These are phyloP conservation scores for Blastocladiella britannica DNA, from an alignment of 192 early-diverging fungal species.

Conservation along the genomic window DNA sequence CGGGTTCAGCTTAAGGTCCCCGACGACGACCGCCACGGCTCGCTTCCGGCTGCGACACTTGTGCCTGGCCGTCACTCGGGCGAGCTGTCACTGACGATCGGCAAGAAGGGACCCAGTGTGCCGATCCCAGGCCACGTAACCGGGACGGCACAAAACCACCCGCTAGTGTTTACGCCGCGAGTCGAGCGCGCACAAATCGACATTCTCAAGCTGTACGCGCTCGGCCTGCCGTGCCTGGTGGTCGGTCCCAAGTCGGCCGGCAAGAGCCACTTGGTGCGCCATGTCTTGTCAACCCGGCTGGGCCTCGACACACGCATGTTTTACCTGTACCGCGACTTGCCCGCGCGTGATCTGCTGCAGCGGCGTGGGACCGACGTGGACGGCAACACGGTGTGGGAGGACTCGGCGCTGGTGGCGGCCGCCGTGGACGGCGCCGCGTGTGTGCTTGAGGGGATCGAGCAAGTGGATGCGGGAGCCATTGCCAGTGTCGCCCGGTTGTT, in stretches of 20 bases:
- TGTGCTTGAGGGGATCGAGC: constrained; percentile 53
- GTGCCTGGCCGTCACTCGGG: no score
- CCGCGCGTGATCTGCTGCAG: constrained; percentile 54
- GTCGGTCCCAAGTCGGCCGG: constrained; percentile 53
- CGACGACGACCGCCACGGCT: no score
- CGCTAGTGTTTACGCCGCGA: no score
- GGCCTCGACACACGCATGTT: no score
- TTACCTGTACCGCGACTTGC: constrained; percentile 51
- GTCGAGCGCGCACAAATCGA: no score
- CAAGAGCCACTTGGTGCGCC: constrained; percentile 30
- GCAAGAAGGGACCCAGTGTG: no score
- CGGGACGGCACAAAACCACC: no score
- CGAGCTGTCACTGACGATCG: no score
- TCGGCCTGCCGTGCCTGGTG: constrained; percentile 44
- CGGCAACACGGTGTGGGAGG: constrained; percentile 60
- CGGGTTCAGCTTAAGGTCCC: no score
- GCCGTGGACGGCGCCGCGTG: constrained; percentile 46
- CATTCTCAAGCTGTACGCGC: constrained; percentile 28
- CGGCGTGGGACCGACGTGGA: constrained; percentile 41
- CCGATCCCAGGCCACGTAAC: no score
- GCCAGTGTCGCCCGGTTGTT: constrained; percentile 40
- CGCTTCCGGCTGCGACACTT: no score
- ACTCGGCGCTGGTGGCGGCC: constrained; percentile 46
- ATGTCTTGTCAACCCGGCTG: no score
- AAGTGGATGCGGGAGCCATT: constrained; percentile 45